Conservation (phyloP, 1,284 basidiomycete genomes). For the Marasmius fiardii region DNA sequence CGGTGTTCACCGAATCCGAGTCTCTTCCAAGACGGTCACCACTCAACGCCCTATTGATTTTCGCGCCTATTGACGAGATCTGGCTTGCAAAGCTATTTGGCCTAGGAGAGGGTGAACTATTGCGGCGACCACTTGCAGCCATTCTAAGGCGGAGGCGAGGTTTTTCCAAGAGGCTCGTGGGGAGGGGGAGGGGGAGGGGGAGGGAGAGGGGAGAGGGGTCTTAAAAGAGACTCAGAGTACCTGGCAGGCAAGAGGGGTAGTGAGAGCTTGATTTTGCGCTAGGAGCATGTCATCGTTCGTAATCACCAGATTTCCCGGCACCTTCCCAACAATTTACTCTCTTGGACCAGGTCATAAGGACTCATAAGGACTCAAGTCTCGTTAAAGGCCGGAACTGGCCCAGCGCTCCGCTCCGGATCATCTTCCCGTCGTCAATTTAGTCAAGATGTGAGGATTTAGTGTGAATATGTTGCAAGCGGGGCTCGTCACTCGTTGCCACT, state of each 20-base stretch:
- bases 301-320: not conserved
- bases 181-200: not conserved
- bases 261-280: not conserved
- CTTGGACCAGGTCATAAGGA: too few species aligned
- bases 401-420: too few species aligned
- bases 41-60: not conserved
- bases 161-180: not conserved
- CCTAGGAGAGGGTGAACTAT: not conserved
- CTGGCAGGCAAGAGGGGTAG: too few species aligned
- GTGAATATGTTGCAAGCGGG: too few species aligned
- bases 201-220: not conserved
- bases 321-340: too few species aligned
- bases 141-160: not conserved
- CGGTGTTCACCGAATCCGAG: not conserved
- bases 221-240: too few species aligned
- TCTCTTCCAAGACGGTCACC: slow-evolving; percentile 2
- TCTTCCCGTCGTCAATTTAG: too few species aligned
- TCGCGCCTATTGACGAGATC: not conserved
- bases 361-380: too few species aligned
- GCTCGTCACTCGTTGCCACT: too few species aligned
- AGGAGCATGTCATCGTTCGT: not conserved
- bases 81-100: not conserved
- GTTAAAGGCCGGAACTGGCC: too few species aligned
- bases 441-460: too few species aligned
- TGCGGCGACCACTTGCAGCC: not conserved